A percentile compares a stretch with the other conserved stretches of the same genome.
Conservation (phyloP, 1,284 basidiomycete genomes). For the Leccinum ponderosum region DNA sequence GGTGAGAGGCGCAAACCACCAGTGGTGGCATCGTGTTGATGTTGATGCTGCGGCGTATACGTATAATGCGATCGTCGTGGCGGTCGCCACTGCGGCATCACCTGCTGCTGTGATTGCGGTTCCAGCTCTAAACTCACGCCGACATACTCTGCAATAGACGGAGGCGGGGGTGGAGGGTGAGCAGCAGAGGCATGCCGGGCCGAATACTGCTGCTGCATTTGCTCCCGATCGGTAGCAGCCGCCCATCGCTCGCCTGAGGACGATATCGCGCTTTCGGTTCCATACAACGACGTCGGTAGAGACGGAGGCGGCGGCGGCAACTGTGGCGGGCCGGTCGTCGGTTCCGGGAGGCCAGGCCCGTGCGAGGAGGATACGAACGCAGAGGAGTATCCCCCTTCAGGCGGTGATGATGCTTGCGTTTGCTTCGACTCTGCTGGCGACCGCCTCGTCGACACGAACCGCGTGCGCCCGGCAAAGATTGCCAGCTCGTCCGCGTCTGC, state of each 20-base stretch:
- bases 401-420: background rate
- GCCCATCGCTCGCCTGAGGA: too few relatives aligned
- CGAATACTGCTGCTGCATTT: too few relatives aligned
- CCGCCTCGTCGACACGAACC: conserved; percentile 48
- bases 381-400: conserved; percentile 13
- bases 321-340: background rate
- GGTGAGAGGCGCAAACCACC: background rate
- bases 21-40: background rate
- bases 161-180: too few relatives aligned
- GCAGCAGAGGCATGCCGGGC: too few relatives aligned
- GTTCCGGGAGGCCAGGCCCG: conserved; percentile 6
- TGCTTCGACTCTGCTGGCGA: conserved; percentile 10
- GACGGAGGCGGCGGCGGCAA: too few relatives aligned
- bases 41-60: conserved; percentile 23
- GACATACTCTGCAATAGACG: too few relatives aligned
- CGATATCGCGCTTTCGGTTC: too few relatives aligned
- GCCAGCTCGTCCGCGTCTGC: conserved; percentile 57
- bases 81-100: too few relatives aligned
- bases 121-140: too few relatives aligned
- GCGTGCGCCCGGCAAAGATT: conserved; percentile 60
- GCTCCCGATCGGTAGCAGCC: too few relatives aligned
- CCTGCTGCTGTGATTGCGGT: too few relatives aligned
- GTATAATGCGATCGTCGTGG: conserved; percentile 27
- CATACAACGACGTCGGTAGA: too few relatives aligned
- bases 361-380: background rate